These are phyloP conservation scores for Suillus fuscotomentosus DNA, from an alignment of 768 basidiomycete species.

Conservation along the genomic window DNA sequence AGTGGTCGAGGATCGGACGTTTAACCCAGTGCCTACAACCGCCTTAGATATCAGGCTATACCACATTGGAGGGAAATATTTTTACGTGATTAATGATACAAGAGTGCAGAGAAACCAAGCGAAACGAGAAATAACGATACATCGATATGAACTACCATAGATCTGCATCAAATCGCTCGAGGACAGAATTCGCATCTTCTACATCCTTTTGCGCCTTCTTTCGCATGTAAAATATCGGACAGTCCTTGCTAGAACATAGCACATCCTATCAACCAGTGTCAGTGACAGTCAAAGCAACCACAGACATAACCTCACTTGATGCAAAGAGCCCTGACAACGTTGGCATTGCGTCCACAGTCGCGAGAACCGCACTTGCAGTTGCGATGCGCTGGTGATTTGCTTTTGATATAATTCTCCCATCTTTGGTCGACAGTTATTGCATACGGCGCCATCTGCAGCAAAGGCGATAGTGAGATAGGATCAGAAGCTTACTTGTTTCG, in stretches of 20 bases:
- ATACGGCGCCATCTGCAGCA: conserved; percentile 80
- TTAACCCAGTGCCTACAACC: neutral
- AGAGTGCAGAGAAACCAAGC: neutral
- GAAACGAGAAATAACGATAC: neutral
- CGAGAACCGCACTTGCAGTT: conserved; percentile 87
- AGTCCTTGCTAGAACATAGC: conserved; percentile 94
- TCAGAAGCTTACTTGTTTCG: neutral
- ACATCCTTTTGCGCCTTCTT: conserved; percentile 99
- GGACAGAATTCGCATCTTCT: conserved; percentile 71
- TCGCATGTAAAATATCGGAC: conserved; percentile 98
- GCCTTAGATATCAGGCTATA: neutral
- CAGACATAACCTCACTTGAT: conserved; percentile 57
- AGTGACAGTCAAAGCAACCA: neutral
- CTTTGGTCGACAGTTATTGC: conserved; percentile 85
- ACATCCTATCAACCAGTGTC: conserved; percentile 65
- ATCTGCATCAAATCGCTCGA: conserved; percentile 85
- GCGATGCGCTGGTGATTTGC: conserved; percentile 73
- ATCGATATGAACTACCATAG: conserved; percentile 47
- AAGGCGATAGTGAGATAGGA: conserved; percentile 9
- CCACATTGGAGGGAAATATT: neutral
- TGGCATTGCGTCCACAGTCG: conserved; percentile 99
- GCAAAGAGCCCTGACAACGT: conserved; percentile 96
- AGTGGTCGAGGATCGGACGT: neutral
- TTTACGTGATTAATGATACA: neutral
- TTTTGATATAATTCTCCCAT: conserved; percentile 93